These are phyloP conservation scores for Boehmeria nivea DNA, from an alignment of 306 rosid species.

Conservation along the genomic window DNA sequence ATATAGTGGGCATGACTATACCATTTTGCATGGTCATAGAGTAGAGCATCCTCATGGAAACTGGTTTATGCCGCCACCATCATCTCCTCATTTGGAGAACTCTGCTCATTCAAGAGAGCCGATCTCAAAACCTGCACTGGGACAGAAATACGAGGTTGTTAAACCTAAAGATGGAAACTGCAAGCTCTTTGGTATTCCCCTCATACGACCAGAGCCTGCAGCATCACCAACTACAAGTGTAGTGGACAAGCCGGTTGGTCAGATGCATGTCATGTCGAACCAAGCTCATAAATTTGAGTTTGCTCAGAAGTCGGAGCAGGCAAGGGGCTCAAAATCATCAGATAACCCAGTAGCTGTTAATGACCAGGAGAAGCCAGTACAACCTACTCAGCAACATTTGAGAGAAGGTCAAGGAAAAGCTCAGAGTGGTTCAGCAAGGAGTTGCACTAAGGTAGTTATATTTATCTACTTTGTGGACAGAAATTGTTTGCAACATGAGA, in stretches of 20 bases:
- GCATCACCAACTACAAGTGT: constrained; percentile 23
- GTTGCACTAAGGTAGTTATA: constrained; percentile 73
- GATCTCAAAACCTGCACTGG: constrained; percentile 26
- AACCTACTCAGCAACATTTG: constrained; percentile 30
- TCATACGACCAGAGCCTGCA: constrained; percentile 38
- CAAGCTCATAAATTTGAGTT: no score
- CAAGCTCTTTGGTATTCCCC: constrained; percentile 87
- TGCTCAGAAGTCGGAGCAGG: constrained; percentile 48
- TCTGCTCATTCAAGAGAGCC: constrained; percentile 32
- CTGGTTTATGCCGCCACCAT: constrained; percentile 67
- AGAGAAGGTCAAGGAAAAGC: constrained; percentile 55
- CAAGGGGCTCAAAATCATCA: constrained; percentile 34
- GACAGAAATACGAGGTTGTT: constrained; percentile 32
- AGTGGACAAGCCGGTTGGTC: constrained; percentile 33
- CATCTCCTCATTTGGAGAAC: constrained; percentile 44
- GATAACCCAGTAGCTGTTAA: constrained; percentile 31
- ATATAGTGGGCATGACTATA: constrained; percentile 46
- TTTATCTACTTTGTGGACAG: background rate
- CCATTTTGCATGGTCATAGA: constrained; percentile 50
- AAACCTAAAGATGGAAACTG: constrained; percentile 61
- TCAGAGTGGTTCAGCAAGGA: constrained; percentile 58
- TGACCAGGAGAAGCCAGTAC: constrained; percentile 43
- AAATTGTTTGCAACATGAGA: background rate
- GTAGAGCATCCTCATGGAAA: constrained; percentile 50
- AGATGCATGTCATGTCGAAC: constrained; percentile 16